These are phyloP conservation scores for Ogataea naganishii DNA, from an alignment of 805 yeast species.

Conservation along the genomic window DNA sequence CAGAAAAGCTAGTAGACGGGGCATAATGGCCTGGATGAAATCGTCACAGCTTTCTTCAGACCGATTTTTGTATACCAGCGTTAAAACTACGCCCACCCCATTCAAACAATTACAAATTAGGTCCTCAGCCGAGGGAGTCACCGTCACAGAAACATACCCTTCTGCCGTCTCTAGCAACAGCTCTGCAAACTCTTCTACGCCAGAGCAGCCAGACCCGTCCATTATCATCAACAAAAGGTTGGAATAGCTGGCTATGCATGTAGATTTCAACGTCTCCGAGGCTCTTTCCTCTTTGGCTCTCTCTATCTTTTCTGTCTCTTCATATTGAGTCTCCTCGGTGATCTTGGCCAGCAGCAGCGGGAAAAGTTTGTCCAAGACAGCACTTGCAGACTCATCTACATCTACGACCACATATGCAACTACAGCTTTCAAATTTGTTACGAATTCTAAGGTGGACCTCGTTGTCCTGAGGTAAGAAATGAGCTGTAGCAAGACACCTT, in stretches of 20 bases:
- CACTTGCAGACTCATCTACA: slow-evolving; percentile 39
- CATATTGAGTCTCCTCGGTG: no score
- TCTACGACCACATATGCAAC: slow-evolving; percentile 38
- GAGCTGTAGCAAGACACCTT: slow-evolving; percentile 27
- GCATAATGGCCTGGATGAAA: slow-evolving; percentile 29
- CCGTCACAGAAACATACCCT: slow-evolving; percentile 9
- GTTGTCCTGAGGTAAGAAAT: slow-evolving; percentile 22
- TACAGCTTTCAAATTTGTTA: slow-evolving; percentile 30
- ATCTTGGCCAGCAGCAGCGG: slow-evolving; percentile 18
- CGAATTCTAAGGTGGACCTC: slow-evolving; percentile 25
- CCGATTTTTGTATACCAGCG: slow-evolving; percentile 32
- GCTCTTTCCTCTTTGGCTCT: neutral
- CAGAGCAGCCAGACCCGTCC: slow-evolving; percentile 41
- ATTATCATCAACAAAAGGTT: slow-evolving; percentile 32
- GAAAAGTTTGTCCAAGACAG: slow-evolving; percentile 19
- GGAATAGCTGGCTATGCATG: slow-evolving; percentile 17
- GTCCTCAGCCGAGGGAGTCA: slow-evolving; percentile 28
- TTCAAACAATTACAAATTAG: slow-evolving; percentile 36
- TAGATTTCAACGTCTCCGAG: slow-evolving; percentile 7
- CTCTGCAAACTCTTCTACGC: slow-evolving; percentile 35
- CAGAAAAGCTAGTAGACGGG: slow-evolving; percentile 32
- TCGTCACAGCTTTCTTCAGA: slow-evolving; percentile 30
- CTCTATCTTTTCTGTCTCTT: neutral
- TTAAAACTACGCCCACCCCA: slow-evolving; percentile 35
- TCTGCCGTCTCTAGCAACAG: slow-evolving; percentile 38